Percentiles rank a stretch among this genome's conserved stretches.
Evolutionary conservation across 306 rosid species (phyloP).

Genomic region (Quercus agrifolia): DNA sequence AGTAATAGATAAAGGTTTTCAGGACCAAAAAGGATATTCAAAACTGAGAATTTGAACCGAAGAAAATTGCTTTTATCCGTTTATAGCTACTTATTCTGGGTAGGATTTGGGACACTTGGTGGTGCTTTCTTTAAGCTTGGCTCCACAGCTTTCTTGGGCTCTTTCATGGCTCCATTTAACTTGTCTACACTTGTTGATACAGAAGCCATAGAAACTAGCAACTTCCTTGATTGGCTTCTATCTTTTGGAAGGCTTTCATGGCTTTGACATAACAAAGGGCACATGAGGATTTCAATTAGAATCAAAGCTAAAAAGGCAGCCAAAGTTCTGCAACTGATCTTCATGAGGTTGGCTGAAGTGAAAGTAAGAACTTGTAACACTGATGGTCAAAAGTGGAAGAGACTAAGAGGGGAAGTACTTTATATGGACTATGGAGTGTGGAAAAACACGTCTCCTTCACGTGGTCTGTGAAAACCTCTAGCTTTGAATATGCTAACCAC

Average conservation of each 20-base stretch:
- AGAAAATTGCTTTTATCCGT: conserved; percentile 2
- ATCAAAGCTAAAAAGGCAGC: conserved; percentile 37
- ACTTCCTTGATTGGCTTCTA: conserved; percentile 41
- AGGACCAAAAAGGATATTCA: conserved; percentile 10
- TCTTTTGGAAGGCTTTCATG: conserved; percentile 35
- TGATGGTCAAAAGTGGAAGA: conserved; percentile 11
- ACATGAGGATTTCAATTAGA: conserved; percentile 35
- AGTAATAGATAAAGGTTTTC: neutral
- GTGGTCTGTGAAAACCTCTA: conserved; percentile 42
- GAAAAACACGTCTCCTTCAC: conserved; percentile 43
- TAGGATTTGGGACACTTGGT: conserved; percentile 59
- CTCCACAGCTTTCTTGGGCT: conserved; percentile 52
- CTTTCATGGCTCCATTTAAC: conserved; percentile 33
- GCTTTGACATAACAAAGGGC: conserved; percentile 35
- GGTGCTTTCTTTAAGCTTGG: conserved; percentile 48
- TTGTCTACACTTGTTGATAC: conserved; percentile 24
- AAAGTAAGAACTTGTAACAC: neutral
- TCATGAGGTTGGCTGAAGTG: conserved; percentile 24
- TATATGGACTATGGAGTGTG: conserved; percentile 26
- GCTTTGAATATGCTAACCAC: conserved; percentile 3
- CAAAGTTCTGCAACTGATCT: conserved; percentile 27
- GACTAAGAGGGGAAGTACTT: conserved; percentile 35
- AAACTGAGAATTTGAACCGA: neutral
- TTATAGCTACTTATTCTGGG: conserved; percentile 48
- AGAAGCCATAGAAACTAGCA: conserved; percentile 35